A percentile compares a stretch with the other conserved stretches of the same genome.
Evolutionary conservation across 2,329 filamentous ascomycete species (phyloP).

Genomic region (Paraphaeosphaeria sporulosa): DNA sequence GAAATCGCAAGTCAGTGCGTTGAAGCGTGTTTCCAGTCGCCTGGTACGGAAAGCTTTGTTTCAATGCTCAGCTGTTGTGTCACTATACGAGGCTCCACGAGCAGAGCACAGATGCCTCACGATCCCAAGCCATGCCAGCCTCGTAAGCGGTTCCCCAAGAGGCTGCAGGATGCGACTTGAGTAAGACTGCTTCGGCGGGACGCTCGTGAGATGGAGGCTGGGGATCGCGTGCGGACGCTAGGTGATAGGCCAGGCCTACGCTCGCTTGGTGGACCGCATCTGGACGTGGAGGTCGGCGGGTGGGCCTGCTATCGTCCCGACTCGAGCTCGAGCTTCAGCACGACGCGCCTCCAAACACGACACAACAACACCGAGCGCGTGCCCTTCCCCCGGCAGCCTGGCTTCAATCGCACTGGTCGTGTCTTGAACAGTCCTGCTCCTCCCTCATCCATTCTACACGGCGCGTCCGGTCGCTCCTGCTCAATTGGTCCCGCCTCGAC

Average conservation of each 20-base stretch:
- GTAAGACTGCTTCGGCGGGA: neutral
- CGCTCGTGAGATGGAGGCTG: conserved; percentile 4
- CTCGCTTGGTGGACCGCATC: conserved; percentile 1
- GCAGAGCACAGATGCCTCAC: neutral
- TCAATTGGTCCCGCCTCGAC: conserved; percentile 11
- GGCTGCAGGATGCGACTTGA: neutral
- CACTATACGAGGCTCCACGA: neutral
- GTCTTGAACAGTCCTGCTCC: neutral
- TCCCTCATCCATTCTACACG: neutral
- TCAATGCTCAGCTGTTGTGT: neutral
- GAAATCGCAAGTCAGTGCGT: neutral
- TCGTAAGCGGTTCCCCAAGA: neutral
- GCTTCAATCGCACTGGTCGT: neutral
- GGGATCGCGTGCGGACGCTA: conserved; percentile 8
- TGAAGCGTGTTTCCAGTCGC: conserved; percentile 6
- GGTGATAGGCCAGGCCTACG: neutral
- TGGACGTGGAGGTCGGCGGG: neutral
- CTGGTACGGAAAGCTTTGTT: conserved; percentile 1
- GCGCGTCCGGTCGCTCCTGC: neutral
- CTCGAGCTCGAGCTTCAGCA: conserved; percentile 2
- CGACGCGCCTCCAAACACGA: conserved; percentile 4
- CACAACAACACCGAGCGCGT: neutral
- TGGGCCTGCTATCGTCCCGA: neutral
- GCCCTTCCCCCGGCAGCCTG: neutral
- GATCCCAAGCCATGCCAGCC: neutral